phyloP scores from a whole-genome alignment of 78 protist genomes.

The Dictyostelium capitatum region DNA sequence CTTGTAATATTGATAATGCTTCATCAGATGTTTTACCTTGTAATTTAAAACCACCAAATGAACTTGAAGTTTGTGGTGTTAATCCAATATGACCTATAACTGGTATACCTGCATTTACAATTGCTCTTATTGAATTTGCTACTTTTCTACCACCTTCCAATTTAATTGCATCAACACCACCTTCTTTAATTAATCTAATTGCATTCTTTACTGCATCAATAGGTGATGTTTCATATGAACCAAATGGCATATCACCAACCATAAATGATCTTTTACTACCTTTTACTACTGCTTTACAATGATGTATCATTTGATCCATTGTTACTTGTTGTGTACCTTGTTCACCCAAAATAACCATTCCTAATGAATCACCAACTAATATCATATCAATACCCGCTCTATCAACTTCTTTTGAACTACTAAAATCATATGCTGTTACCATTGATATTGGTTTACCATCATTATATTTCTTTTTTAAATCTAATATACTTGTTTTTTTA shows the following conservation, averaged over 20 bases:
- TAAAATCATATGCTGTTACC: constrained; percentile 93
- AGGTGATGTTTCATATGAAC: constrained; percentile 84
- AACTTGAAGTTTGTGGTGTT: constrained; percentile 92
- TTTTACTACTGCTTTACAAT: constrained; percentile 86
- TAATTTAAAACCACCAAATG: constrained; percentile 93
- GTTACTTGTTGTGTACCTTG: constrained; percentile 90
- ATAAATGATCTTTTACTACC: constrained; percentile 85
- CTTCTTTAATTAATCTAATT: constrained; percentile 88
- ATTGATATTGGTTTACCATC: constrained; percentile 78
- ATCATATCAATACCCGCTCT: constrained; percentile 74
- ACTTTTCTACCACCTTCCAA: constrained; percentile 94
- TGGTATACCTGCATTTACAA: constrained; percentile 91
- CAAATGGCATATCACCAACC: constrained; percentile 97
- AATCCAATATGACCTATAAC: constrained; percentile 97
- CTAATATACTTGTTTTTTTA: constrained; percentile 69
- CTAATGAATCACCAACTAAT: constrained; percentile 93
- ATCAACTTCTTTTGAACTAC: constrained; percentile 84
- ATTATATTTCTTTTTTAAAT: constrained; percentile 70
- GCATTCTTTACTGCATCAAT: constrained; percentile 90
- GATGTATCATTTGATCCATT: constrained; percentile 93
- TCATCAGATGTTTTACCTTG: constrained; percentile 88
- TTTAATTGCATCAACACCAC: constrained; percentile 93
- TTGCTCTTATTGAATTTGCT: constrained; percentile 23
- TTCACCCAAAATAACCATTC: constrained; percentile 93
- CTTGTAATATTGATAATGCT: constrained; percentile 86